Evolutionary conservation across 73 alveolate species (phyloP).

Genomic region (Paramecium pentaurelia): DNA sequence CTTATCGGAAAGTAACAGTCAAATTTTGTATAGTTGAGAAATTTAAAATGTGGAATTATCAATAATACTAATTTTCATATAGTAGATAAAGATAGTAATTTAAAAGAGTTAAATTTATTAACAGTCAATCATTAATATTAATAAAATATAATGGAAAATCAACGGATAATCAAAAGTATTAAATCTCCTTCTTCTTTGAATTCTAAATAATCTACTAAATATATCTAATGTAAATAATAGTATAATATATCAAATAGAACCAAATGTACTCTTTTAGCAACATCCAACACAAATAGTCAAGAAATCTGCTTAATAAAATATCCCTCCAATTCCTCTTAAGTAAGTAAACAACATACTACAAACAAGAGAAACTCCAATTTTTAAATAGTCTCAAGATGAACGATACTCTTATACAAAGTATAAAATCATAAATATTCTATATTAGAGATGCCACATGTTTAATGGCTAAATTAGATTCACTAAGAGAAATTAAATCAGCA

Average conservation of each 20-base stretch:
- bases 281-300: neutral
- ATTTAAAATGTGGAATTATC: neutral
- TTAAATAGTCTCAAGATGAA: neutral
- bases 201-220: neutral
- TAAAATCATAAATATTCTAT: neutral
- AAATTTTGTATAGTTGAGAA: neutral
- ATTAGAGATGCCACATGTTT: neutral
- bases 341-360: neutral
- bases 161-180: neutral
- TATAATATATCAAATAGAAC: neutral
- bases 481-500: neutral
- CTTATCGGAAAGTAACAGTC: neutral
- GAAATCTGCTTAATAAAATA: neutral
- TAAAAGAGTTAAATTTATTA: neutral
- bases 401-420: neutral
- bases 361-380: neutral
- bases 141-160: neutral
- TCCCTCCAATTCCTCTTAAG: neutral
- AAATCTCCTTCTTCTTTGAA: neutral
- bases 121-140: neutral
- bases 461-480: neutral
- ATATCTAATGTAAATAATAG: neutral
- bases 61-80: neutral
- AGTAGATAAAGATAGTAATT: neutral
- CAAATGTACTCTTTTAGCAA: neutral